phyloP scores from a whole-genome alignment of 257 asterid species.

The Thymus quinquecostatus region DNA sequence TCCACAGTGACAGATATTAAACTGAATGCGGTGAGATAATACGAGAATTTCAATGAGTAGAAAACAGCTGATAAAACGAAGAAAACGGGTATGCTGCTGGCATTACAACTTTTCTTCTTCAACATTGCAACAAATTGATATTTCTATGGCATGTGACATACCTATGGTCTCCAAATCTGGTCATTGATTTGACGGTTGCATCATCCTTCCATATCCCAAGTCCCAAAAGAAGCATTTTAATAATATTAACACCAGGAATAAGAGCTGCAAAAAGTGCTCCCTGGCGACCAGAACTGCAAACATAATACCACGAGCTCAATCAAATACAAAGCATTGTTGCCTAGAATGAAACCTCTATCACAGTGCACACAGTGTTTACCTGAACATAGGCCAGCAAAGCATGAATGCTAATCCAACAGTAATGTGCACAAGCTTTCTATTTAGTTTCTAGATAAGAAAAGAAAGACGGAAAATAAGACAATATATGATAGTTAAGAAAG shows the following conservation, averaged over 20 bases:
- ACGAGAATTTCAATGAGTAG: neutral
- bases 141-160: constrained; percentile 27
- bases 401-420: constrained; percentile 84
- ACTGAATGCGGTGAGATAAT: constrained; percentile 5
- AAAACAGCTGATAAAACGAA: neutral
- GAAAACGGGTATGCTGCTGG: neutral
- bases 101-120: neutral
- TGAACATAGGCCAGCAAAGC: constrained; percentile 99
- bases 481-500: neutral
- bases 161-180: constrained; percentile 91
- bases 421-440: constrained; percentile 80
- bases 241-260: constrained; percentile 68
- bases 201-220: constrained; percentile 84
- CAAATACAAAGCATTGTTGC: constrained; percentile 1
- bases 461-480: constrained; percentile 5
- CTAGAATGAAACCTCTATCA: constrained; percentile 12
- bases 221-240: constrained; percentile 81
- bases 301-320: constrained; percentile 36
- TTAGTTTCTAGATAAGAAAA: constrained; percentile 42
- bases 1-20: neutral
- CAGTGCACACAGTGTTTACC: constrained; percentile 47
- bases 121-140: constrained; percentile 19
- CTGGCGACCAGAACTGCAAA: constrained; percentile 68
- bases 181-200: constrained; percentile 91
- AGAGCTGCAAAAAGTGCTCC: constrained; percentile 81